phyloP scores from a whole-genome alignment of 257 asterid species.

The Paraleonurus japonicus region DNA sequence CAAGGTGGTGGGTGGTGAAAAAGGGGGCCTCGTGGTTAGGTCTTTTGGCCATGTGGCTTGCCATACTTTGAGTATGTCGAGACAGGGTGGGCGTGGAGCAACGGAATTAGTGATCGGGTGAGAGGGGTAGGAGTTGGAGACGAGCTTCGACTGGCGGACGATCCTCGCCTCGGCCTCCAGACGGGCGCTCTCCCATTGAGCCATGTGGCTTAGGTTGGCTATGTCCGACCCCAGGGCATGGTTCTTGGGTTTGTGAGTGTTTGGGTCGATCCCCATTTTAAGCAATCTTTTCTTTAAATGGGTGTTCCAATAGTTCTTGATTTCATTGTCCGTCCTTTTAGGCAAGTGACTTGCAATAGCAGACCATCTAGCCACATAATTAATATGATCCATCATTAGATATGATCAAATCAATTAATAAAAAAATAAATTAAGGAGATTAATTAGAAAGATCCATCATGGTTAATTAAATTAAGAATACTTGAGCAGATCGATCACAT shows the following conservation, averaged over 20 bases:
- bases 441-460: too few relatives aligned
- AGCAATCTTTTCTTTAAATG: conserved; percentile 43
- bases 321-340: conserved; percentile 51
- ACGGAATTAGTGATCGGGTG: conserved; percentile 8
- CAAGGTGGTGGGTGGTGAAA: conserved; percentile 25
- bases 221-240: conserved; percentile 31
- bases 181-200: conserved; percentile 59
- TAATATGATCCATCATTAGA: too few relatives aligned
- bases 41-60: conserved; percentile 41
- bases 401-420: too few relatives aligned
- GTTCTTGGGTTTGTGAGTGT: conserved; percentile 47
- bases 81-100: conserved; percentile 32
- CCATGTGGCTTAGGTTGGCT: conserved; percentile 60
- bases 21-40: not conserved
- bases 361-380: conserved; percentile 51
- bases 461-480: too few relatives aligned
- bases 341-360: conserved; percentile 49
- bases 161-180: conserved; percentile 51
- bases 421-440: too few relatives aligned
- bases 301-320: conserved; percentile 59
- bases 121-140: not conserved
- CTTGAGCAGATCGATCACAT: too few relatives aligned
- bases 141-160: conserved; percentile 32
- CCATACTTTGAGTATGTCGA: conserved; percentile 54
- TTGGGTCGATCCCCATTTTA: conserved; percentile 54